phyloP scores from a whole-genome alignment of 2,329 filamentous ascomycete genomes.

The Eurotiales sp. region DNA sequence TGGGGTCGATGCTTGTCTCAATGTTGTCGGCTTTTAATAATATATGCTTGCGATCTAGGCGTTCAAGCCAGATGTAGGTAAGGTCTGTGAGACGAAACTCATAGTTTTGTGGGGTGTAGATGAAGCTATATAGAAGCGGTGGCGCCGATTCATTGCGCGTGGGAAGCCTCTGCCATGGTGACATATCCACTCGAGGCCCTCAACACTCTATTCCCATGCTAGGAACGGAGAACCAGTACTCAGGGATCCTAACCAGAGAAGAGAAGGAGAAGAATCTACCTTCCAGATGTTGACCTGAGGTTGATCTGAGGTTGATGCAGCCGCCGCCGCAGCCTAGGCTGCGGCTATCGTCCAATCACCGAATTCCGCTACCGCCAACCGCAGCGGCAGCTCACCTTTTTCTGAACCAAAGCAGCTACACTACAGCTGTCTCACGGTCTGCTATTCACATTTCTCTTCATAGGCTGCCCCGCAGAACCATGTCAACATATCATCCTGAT shows the following conservation, averaged over 20 bases:
- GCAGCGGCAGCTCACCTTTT: background rate
- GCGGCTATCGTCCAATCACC: conserved; percentile 19
- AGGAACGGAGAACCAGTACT: background rate
- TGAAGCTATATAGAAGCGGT: conserved; percentile 38
- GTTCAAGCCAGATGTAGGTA: conserved; percentile 55
- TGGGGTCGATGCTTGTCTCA: conserved; percentile 58
- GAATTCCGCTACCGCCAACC: conserved; percentile 11
- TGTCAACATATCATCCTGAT: conserved; percentile 33
- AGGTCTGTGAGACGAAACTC: conserved; percentile 56
- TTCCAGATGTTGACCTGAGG: background rate
- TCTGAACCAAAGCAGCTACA: background rate
- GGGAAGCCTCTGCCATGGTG: conserved; percentile 35
- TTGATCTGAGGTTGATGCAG: background rate
- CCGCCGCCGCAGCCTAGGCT: conserved; percentile 13
- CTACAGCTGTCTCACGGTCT: background rate
- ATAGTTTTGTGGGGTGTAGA: conserved; percentile 40
- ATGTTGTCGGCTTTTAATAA: conserved; percentile 46
- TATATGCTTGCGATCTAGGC: conserved; percentile 44
- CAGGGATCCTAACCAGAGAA: background rate
- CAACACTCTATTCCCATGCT: background rate
- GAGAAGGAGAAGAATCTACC: background rate
- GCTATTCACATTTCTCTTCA: background rate
- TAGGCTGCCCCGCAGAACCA: conserved; percentile 14
- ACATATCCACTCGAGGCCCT: conserved; percentile 23
- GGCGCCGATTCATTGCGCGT: conserved; percentile 25